A percentile compares a stretch with the other conserved stretches of the same genome.
phyloP scores from a whole-genome alignment of 1,284 basidiomycete species.

The Microbotryum lychnidis-dioicae region DNA sequence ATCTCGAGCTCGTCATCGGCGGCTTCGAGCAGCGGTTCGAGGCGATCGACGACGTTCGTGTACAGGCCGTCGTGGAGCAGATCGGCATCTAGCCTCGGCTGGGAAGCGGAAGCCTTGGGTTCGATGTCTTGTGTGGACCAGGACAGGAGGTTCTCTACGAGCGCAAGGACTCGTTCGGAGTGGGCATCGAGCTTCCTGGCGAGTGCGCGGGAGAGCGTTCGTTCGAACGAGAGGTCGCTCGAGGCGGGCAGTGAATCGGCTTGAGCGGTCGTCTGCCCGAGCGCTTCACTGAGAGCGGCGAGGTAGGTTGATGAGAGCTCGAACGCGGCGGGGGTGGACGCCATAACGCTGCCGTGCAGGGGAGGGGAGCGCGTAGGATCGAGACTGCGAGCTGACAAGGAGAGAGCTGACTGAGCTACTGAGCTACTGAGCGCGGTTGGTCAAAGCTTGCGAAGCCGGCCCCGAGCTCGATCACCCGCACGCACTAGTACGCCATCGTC shows the following conservation, averaged over 20 bases:
- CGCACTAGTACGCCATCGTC: no score
- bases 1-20: slow-evolving; percentile 43
- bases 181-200: slow-evolving; percentile 25
- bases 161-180: slow-evolving; percentile 39
- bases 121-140: slow-evolving; percentile 40
- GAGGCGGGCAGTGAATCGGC: slow-evolving; percentile 25
- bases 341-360: neutral
- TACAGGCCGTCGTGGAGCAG: slow-evolving; percentile 75
- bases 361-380: neutral
- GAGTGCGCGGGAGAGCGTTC: slow-evolving; percentile 30
- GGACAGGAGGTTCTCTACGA: slow-evolving; percentile 57
- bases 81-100: slow-evolving; percentile 51
- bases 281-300: slow-evolving; percentile 8
- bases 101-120: slow-evolving; percentile 37
- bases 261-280: slow-evolving; percentile 17
- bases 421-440: no score
- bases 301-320: slow-evolving; percentile 6
- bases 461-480: no score
- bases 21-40: slow-evolving; percentile 77
- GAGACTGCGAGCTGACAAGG: neutral
- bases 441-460: no score
- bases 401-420: no score
- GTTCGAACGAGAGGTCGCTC: slow-evolving; percentile 30
- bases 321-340: neutral
- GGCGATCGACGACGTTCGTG: slow-evolving; percentile 63